These are phyloP conservation scores for Tylopilus sp. DNA, from an alignment of 1,284 basidiomycete genomes.

Conservation along the genomic window DNA sequence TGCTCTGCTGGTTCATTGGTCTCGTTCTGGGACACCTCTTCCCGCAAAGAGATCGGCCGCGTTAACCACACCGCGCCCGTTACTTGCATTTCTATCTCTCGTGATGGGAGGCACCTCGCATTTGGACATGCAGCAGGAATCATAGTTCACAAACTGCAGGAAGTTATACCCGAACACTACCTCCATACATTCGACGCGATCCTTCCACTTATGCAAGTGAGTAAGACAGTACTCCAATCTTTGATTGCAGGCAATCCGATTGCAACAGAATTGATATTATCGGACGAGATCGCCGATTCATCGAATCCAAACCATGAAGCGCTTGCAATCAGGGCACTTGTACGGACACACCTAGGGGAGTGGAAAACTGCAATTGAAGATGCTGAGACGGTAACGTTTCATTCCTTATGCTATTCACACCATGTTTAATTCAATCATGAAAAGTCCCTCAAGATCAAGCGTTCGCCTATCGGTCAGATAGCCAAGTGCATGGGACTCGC, in stretches of 20 bases:
- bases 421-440: not conserved
- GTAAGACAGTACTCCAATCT: not conserved
- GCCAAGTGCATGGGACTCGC: not conserved
- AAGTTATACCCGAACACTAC: not conserved
- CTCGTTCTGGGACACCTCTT: not conserved
- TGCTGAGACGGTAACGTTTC: not conserved
- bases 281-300: not conserved
- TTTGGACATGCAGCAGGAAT: not conserved
- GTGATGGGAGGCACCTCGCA: not conserved
- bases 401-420: not conserved
- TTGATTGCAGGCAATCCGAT: not conserved
- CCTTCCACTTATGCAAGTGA: not conserved
- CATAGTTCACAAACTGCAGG: not conserved
- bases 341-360: not conserved
- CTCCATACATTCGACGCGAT: not conserved
- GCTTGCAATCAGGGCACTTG: not conserved
- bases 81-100: not conserved
- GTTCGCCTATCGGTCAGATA: conserved; percentile 4
- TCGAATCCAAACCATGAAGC: not conserved
- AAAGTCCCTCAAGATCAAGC: conserved; percentile 8
- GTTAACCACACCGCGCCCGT: not conserved
- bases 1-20: not conserved
- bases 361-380: not conserved
- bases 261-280: not conserved
- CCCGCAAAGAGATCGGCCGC: not conserved